phyloP scores from a whole-genome alignment of 805 yeast species.

The Starmerella floricola region DNA sequence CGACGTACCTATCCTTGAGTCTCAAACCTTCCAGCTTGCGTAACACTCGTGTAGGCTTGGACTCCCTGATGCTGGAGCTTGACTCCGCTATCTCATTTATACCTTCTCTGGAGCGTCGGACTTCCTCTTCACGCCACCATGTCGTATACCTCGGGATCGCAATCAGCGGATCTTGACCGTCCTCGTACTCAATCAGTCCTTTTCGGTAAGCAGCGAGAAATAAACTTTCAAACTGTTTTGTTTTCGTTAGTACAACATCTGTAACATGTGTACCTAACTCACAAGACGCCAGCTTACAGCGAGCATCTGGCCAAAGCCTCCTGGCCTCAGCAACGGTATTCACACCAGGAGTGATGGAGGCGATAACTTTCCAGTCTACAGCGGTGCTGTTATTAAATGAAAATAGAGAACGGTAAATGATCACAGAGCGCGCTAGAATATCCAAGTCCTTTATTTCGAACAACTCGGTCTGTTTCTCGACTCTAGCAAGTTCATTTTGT shows the following conservation, averaged over 20 bases:
- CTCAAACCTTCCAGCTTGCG: not conserved
- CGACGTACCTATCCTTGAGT: not conserved
- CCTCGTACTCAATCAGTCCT: slow-evolving; percentile 34
- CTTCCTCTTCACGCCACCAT: slow-evolving; percentile 40
- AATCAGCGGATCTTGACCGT: slow-evolving; percentile 31
- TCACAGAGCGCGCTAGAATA: slow-evolving; percentile 7
- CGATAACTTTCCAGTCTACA: slow-evolving; percentile 56
- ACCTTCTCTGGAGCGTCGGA: too few species aligned
- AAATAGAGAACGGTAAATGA: slow-evolving; percentile 46
- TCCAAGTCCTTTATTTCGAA: too few species aligned
- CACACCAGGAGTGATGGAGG: slow-evolving; percentile 35
- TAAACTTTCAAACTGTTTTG: slow-evolving; percentile 53
- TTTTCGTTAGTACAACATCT: slow-evolving; percentile 10
- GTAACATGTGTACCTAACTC: slow-evolving; percentile 32
- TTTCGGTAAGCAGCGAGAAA: slow-evolving; percentile 47
- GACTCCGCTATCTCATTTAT: too few species aligned
- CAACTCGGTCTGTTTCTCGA: too few species aligned
- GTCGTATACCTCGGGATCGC: slow-evolving; percentile 43
- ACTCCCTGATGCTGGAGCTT: not conserved
- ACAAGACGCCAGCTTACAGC: slow-evolving; percentile 47
- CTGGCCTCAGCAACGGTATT: slow-evolving; percentile 36
- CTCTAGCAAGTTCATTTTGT: too few species aligned
- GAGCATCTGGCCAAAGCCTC: slow-evolving; percentile 59
- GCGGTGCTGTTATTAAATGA: slow-evolving; percentile 38
- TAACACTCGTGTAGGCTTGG: too few species aligned